phyloP scores from a whole-genome alignment of 768 basidiomycete genomes.

The Holtermanniella nyarrowii region DNA sequence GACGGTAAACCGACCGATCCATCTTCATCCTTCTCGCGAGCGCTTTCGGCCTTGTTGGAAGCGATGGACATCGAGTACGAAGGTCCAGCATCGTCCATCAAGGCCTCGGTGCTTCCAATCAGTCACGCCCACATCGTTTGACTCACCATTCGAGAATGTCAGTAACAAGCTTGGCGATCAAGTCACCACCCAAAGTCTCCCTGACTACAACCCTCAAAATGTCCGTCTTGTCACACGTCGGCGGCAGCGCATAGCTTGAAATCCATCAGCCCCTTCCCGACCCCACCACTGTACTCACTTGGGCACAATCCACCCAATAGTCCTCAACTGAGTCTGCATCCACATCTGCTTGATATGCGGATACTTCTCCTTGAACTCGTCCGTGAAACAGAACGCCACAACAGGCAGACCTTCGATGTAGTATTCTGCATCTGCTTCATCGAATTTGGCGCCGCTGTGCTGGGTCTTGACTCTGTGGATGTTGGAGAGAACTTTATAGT shows the following conservation, averaged over 20 bases:
- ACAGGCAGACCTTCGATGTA: constrained; percentile 51
- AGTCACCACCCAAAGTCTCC: constrained; percentile 48
- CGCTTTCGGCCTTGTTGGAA: neutral
- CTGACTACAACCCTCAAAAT: constrained; percentile 56
- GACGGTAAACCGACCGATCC: neutral
- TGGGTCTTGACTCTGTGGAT: constrained; percentile 46
- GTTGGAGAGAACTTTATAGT: constrained; percentile 41
- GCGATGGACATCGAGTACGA: constrained; percentile 20
- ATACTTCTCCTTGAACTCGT: constrained; percentile 48
- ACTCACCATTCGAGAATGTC: constrained; percentile 32
- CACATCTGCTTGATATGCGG: constrained; percentile 49
- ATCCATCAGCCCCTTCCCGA: neutral
- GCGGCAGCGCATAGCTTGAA: constrained; percentile 47
- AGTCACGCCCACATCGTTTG: neutral
- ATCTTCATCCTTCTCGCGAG: neutral
- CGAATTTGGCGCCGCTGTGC: constrained; percentile 23
- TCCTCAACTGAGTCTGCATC: constrained; percentile 45
- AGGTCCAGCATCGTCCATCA: constrained; percentile 25
- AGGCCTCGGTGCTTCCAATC: constrained; percentile 11
- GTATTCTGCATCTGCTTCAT: constrained; percentile 42
- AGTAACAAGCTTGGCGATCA: constrained; percentile 24
- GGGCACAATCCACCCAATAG: constrained; percentile 56
- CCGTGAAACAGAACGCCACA: constrained; percentile 50
- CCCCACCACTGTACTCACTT: constrained; percentile 38
- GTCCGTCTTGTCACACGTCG: constrained; percentile 48